A percentile compares a stretch with the other conserved stretches of the same genome.
These are phyloP conservation scores for Ceratocystis ficicola DNA, from an alignment of 2,329 filamentous ascomycete species.

Conservation along the genomic window DNA sequence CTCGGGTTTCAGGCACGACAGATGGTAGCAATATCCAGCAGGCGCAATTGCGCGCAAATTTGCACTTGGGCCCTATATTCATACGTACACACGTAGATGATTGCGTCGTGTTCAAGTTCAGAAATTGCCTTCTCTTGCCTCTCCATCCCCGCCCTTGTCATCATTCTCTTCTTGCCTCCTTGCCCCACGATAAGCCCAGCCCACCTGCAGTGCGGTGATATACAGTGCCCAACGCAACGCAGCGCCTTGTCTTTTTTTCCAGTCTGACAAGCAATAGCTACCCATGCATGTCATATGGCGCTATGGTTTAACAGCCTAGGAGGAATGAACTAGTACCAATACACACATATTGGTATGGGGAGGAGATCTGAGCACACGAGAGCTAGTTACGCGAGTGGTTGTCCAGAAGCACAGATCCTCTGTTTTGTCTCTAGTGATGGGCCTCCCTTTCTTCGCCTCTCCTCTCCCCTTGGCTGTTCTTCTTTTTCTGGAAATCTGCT, in stretches of 20 bases:
- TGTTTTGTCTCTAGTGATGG: background rate
- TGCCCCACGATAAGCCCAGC: background rate
- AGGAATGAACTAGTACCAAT: background rate
- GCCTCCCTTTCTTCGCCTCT: background rate
- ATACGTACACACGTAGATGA: background rate
- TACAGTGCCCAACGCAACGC: background rate
- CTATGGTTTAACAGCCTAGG: background rate
- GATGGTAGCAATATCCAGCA: too few relatives aligned
- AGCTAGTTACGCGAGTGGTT: background rate
- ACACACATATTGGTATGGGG: background rate
- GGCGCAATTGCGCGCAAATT: background rate
- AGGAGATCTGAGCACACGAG: constrained; percentile 7
- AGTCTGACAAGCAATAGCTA: background rate
- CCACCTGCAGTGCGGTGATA: background rate
- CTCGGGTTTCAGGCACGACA: too few relatives aligned
- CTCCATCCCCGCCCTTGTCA: background rate
- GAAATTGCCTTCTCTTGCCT: background rate
- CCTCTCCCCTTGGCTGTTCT: background rate
- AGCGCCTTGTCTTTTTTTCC: background rate
- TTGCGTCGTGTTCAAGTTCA: background rate
- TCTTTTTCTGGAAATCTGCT: background rate
- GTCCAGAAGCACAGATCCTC: constrained; percentile 1
- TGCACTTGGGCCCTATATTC: background rate
- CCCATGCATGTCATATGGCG: too few relatives aligned
- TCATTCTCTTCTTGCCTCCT: background rate